Percentiles rank a stretch among this genome's conserved stretches.
These are phyloP conservation scores for Filosporella fistucella DNA, from an alignment of 495 filamentous ascomycete species.

Conservation along the genomic window DNA sequence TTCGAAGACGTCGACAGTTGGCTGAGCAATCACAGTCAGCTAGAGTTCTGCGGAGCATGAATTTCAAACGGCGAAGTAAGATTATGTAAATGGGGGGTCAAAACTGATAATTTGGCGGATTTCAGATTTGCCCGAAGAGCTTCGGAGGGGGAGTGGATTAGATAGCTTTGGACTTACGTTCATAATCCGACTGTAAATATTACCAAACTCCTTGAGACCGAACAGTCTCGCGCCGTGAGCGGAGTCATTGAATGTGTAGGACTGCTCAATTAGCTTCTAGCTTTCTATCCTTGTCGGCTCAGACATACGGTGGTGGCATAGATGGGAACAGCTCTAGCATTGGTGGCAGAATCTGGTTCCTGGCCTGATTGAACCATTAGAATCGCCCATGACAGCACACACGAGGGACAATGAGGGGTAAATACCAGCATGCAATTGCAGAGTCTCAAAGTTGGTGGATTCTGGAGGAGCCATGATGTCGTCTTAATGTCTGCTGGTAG, in stretches of 20 bases:
- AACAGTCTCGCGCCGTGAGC: slow-evolving; percentile 95
- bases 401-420: slow-evolving; percentile 7
- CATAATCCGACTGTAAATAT: slow-evolving; percentile 98
- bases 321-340: slow-evolving; percentile 90
- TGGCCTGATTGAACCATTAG: slow-evolving; percentile 48
- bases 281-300: background rate
- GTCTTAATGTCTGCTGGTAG: background rate
- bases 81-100: no score
- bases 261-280: slow-evolving; percentile 42
- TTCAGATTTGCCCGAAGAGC: no score
- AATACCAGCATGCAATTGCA: slow-evolving; percentile 93
- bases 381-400: slow-evolving; percentile 11
- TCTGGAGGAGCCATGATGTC: slow-evolving; percentile 5
- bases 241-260: slow-evolving; percentile 92
- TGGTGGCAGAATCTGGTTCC: slow-evolving; percentile 78
- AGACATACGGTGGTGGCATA: slow-evolving; percentile 80
- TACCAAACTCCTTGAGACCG: slow-evolving; percentile 95
- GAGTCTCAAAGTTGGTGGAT: slow-evolving; percentile 74
- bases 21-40: slow-evolving; percentile 40
- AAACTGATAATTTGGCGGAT: no score
- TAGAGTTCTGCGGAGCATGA: no score
- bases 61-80: no score
- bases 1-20: slow-evolving; percentile 96
- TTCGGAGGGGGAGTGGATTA: background rate
- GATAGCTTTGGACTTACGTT: slow-evolving; percentile 51